Conservation (phyloP, 2,329 filamentous ascomycete genomes). For the Alternaria sp. region DNA sequence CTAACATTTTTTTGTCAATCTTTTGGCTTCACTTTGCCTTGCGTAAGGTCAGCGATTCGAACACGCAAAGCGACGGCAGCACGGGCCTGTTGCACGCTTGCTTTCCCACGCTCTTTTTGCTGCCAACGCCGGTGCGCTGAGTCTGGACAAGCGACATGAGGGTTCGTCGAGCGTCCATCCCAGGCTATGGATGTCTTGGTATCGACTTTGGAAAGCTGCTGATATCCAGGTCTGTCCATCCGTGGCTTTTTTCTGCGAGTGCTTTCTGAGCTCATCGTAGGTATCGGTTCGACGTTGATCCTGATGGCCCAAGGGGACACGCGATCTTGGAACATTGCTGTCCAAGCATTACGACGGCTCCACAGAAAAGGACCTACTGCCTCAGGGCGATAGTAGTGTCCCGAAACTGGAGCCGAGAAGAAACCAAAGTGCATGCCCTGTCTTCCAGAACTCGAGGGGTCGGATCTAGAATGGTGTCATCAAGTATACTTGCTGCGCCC, state of each 20-base stretch:
- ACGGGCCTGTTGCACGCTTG: too few species aligned
- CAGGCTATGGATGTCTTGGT: background rate
- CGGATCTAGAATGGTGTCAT: background rate
- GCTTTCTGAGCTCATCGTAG: background rate
- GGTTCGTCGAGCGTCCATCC: background rate
- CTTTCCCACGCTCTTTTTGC: background rate
- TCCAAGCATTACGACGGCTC: background rate
- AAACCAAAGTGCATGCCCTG: background rate
- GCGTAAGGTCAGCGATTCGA: background rate
- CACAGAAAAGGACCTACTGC: background rate
- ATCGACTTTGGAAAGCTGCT: background rate
- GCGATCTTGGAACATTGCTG: too few species aligned
- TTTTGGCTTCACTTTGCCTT: background rate
- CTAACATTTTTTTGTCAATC: conserved; percentile 35
- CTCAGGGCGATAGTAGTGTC: background rate
- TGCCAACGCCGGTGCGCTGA: background rate
- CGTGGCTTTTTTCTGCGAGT: background rate
- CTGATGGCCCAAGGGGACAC: background rate
- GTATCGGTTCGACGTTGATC: background rate
- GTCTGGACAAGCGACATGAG: background rate
- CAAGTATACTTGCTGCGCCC: background rate
- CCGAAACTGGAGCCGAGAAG: background rate
- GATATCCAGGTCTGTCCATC: background rate
- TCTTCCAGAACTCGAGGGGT: background rate
- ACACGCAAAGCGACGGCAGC: background rate